These are phyloP conservation scores for Candida sithepensis DNA, from an alignment of 805 yeast genomes.

Conservation along the genomic window DNA sequence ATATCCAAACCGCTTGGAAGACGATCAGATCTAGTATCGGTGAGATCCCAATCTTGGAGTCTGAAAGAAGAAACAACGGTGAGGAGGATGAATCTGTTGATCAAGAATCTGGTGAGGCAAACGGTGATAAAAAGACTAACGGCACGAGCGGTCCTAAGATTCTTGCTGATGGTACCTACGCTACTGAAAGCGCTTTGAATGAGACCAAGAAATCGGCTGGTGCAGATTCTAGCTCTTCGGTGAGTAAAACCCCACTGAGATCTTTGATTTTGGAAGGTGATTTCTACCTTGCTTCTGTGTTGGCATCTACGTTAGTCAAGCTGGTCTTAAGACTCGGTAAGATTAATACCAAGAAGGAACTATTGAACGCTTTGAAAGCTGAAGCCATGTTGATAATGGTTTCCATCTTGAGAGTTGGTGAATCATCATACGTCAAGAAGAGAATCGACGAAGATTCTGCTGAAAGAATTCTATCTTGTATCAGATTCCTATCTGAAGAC, in stretches of 20 bases:
- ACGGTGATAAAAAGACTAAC: slow-evolving; percentile 19
- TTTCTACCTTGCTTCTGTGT: slow-evolving; percentile 83
- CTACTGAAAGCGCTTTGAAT: slow-evolving; percentile 83
- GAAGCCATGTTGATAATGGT: slow-evolving; percentile 93
- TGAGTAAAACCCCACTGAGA: slow-evolving; percentile 66
- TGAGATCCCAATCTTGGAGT: slow-evolving; percentile 81
- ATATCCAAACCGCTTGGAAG: slow-evolving; percentile 83
- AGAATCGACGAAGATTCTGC: slow-evolving; percentile 93
- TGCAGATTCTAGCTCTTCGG: slow-evolving; percentile 13
- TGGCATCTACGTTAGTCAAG: slow-evolving; percentile 85
- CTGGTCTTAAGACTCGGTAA: slow-evolving; percentile 72
- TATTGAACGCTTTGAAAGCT: slow-evolving; percentile 82
- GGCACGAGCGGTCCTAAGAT: slow-evolving; percentile 67
- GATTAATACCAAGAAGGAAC: slow-evolving; percentile 44
- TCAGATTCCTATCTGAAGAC: slow-evolving; percentile 72
- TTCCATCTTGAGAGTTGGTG: slow-evolving; percentile 84
- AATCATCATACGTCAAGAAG: slow-evolving; percentile 62
- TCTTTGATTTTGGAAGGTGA: slow-evolving; percentile 81
- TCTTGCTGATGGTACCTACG: slow-evolving; percentile 98
- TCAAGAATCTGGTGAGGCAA: slow-evolving; percentile 25
- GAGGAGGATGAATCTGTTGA: slow-evolving; percentile 19
- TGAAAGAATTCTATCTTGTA: slow-evolving; percentile 89
- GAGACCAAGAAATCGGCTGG: slow-evolving; percentile 33
- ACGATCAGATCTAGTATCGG: slow-evolving; percentile 80
- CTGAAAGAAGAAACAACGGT: slow-evolving; percentile 50